These are phyloP conservation scores for Candida chauliodis DNA, from an alignment of 805 yeast genomes.

Conservation along the genomic window DNA sequence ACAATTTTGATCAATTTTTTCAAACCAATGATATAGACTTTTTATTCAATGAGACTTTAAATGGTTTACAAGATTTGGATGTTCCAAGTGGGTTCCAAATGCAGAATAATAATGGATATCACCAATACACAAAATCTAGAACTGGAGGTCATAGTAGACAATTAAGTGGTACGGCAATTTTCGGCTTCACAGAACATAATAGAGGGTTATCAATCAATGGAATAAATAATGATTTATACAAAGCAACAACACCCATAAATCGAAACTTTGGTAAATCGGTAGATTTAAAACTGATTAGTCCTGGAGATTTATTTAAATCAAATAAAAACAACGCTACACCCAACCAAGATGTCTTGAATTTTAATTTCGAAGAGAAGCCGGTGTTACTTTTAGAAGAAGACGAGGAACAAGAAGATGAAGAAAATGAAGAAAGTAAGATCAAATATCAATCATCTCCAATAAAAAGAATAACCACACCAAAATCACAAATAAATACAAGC, in stretches of 20 bases:
- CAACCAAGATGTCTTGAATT: conserved; percentile 12
- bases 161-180: conserved; percentile 76
- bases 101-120: neutral
- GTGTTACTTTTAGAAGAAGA: conserved; percentile 27
- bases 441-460: conserved; percentile 9
- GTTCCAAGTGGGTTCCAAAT: conserved; percentile 46
- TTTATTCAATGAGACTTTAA: conserved; percentile 53
- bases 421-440: conserved; percentile 4
- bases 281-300: conserved; percentile 31
- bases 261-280: conserved; percentile 10
- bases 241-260: conserved; percentile 11
- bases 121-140: conserved; percentile 15
- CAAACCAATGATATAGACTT: conserved; percentile 50
- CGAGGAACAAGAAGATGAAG: conserved; percentile 16
- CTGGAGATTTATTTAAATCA: conserved; percentile 21
- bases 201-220: conserved; percentile 63
- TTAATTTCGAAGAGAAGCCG: conserved; percentile 17
- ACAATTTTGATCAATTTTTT: conserved; percentile 48
- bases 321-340: neutral
- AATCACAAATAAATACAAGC: conserved; percentile 7
- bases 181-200: conserved; percentile 66
- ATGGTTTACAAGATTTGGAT: conserved; percentile 58
- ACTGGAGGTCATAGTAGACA: conserved; percentile 49
- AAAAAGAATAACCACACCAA: conserved; percentile 5
- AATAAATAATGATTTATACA: conserved; percentile 18